Evolutionary conservation across 2,329 filamentous ascomycete genomes (phyloP), one percentile per base, ranked within the genome.

Genomic region (Alternaria postmessia): DNA sequence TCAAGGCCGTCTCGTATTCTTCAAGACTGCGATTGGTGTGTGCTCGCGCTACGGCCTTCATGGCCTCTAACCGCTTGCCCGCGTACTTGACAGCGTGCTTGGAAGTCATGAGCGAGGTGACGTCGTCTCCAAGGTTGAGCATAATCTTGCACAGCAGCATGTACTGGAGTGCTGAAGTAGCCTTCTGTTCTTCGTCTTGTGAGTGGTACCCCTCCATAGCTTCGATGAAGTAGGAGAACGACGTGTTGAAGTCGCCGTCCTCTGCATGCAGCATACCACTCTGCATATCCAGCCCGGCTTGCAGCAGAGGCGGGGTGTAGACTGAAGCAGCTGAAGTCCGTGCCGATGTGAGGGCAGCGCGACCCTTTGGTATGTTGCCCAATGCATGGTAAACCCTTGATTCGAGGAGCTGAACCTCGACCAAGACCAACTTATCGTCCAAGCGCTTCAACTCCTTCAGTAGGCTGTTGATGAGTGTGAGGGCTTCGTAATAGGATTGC

Each of bases 61-160:
- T 99, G 60, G 95, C 95, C 81, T 99, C 95, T 65, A 99, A 88
- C 77, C 93, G 95, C 82, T 94, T 93, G 72, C 94, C 93, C 32
- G 94, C 94, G 78, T 99, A 98, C 81, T 96, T 95, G 76, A 96
- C 88, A 39, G 96, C 95, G 80, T 97, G 94, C 86, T 99, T 99
- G 55, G 93, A 96, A 30, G 91, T 88, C 88, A 99, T 93, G 69
- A 99, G 88, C 76, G 91, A 89, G 82, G 94, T 96, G 79, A 99
- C 94, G 79, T 99, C 96, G 83, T 98, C 94, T 68, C 89, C 93
- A 41, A 96, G 86, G 82, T 99, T 99, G 71, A 99, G 87, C 96
- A 99, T 99, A 80, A 99, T 95, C 85, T 99, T 99, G 89, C 95
- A 98, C 36, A 99, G 89, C 55, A 99, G 88, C 95, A 99, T 99